Evolutionary conservation across 257 asterid genomes (phyloP), one percentile per base, ranked within the genome.

Genomic region (Verbascum thapsus): DNA sequence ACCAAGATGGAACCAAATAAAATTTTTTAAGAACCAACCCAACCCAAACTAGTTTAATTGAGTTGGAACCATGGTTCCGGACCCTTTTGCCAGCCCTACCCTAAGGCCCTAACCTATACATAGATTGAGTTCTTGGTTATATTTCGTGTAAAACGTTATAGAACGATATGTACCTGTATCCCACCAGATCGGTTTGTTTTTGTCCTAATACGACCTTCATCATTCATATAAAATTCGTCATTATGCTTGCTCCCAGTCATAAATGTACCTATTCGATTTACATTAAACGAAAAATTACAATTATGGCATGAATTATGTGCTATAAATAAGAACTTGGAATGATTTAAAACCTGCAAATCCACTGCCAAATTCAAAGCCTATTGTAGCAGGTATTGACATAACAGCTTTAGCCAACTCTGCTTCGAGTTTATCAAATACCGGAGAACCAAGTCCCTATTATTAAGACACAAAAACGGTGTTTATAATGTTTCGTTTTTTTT

Each of bases 231-330:
- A 69, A 92, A 92, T 59, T 84, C 96, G 74, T 92, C 97, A 20
- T 92, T 89, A 73, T 92, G 99, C 85, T 85, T 94, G 47, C 97
- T 87, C 63, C 99, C 99, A 48, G 95, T 92, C 95, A 92, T 75
- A 67, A 94, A 94, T 30, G 97, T 85, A 56, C 96, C 97, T 87
- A 80, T 41, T 68, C 52, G 61, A 71, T 52, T n/a, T n/a, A 42
- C 41, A 44, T 57, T 51, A 40, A 70, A 18, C 32, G 58, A 43
- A 16, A 19, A 60, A 54, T 63, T 40, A 34, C 37, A 49, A 63
- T 57, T 57, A 56, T 34, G 67, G 19, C 32, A 63, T 50, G 26
- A 60, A 54, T n/a, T n/a, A n/a, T n/a, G n/a, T n/a, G n/a, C 16
- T 13, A 41, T 49, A 64, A 35, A 59, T 44, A 48, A 41, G 48